These are phyloP conservation scores for Geotrichum candidum DNA, from an alignment of 1,139 yeast species.

Conservation along the genomic window DNA sequence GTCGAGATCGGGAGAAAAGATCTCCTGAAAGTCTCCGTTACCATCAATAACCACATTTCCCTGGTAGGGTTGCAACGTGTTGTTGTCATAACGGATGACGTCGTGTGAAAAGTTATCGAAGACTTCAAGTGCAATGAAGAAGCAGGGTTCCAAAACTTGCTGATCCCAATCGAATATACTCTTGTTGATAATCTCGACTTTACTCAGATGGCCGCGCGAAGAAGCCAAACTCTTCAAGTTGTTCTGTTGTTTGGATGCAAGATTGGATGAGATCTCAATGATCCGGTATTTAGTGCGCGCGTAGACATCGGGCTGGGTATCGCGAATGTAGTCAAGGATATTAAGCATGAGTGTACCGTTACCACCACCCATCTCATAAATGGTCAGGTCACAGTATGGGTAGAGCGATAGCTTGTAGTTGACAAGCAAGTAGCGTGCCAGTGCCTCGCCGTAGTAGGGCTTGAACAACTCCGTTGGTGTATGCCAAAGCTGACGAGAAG, in stretches of 20 bases:
- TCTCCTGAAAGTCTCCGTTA: constrained; percentile 71
- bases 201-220: constrained; percentile 42
- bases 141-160: constrained; percentile 63
- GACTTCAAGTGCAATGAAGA: constrained; percentile 75
- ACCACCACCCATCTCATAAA: constrained; percentile 89
- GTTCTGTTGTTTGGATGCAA: constrained; percentile 56
- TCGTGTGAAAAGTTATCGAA: constrained; percentile 85
- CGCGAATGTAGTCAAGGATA: constrained; percentile 60
- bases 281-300: constrained; percentile 61
- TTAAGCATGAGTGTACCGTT: constrained; percentile 82
- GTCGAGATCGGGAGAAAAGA: constrained; percentile 64
- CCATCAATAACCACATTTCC: constrained; percentile 73
- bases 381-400: constrained; percentile 59
- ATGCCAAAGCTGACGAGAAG: constrained; percentile 70
- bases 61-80: constrained; percentile 63
- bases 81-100: constrained; percentile 65
- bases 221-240: constrained; percentile 31
- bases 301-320: constrained; percentile 66
- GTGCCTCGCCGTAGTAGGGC: constrained; percentile 79
- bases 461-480: constrained; percentile 79
- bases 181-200: constrained; percentile 61
- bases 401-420: constrained; percentile 62
- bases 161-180: constrained; percentile 73
- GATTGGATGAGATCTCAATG: constrained; percentile 65
- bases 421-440: constrained; percentile 68